Conservation (phyloP, 2,329 filamentous ascomycete species). For the Fusarium continuum region DNA sequence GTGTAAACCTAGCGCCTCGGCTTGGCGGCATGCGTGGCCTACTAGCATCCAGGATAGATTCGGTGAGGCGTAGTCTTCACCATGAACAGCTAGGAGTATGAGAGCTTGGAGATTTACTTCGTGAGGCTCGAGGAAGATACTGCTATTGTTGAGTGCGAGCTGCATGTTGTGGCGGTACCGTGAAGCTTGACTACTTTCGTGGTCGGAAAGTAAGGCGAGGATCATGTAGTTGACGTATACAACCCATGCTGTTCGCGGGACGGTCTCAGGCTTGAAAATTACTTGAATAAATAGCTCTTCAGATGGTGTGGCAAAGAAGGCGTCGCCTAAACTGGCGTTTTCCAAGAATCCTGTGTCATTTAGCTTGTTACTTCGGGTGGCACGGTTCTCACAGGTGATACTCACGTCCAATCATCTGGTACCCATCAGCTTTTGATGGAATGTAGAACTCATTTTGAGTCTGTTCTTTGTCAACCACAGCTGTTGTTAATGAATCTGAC, state of each 20-base stretch:
- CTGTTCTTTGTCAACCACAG: not conserved
- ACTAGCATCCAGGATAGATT: conserved; percentile 17
- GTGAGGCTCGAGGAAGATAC: conserved; percentile 7
- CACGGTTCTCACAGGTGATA: not conserved
- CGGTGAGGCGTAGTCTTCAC: conserved; percentile 12
- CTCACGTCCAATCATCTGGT: conserved; percentile 5
- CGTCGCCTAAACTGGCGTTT: not conserved
- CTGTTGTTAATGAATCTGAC: not conserved
- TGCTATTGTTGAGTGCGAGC: conserved; percentile 10
- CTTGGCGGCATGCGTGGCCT: conserved; percentile 16
- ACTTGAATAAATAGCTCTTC: not conserved
- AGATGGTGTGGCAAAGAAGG: not conserved
- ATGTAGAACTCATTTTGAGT: not conserved
- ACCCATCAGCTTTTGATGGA: not conserved
- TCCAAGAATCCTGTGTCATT: not conserved
- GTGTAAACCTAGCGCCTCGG: not conserved
- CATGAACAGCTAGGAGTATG: not conserved
- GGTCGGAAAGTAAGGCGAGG: not conserved
- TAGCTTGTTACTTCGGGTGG: not conserved
- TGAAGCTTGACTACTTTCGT: not conserved
- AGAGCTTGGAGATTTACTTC: conserved; percentile 3
- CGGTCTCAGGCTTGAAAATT: not conserved
- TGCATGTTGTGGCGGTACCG: not conserved
- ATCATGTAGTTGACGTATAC: conserved; percentile 13
- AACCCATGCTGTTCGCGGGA: not conserved